A percentile compares a stretch with the other conserved stretches of the same genome.
Conservation (phyloP, 371 early-diverging fungal genomes). For the Polyrhizophydium stewartii region DNA sequence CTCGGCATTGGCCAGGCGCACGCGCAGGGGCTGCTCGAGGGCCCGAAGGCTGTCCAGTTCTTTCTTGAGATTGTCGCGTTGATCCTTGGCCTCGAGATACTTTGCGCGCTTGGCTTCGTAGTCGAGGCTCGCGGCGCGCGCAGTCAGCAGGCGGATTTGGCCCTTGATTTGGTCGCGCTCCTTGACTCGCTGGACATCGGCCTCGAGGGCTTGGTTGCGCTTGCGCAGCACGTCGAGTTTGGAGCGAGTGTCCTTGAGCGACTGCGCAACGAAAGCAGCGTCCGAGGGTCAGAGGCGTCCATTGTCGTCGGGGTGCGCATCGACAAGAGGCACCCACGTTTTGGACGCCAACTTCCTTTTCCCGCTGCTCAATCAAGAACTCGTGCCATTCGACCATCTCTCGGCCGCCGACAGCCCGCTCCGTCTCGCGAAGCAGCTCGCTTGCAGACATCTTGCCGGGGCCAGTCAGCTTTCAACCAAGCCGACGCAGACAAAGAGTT, state of each 20-base stretch:
- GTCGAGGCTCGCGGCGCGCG: constrained; percentile 19
- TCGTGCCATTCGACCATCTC: constrained; percentile 64
- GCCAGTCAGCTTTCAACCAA: neutral
- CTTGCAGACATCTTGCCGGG: constrained; percentile 60
- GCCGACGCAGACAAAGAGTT: neutral
- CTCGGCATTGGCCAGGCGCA: neutral
- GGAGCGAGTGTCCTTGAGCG: constrained; percentile 1
- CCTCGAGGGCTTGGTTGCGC: constrained; percentile 33
- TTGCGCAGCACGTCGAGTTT: constrained; percentile 46
- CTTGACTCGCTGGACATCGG: constrained; percentile 67
- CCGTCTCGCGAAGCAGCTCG: constrained; percentile 76
- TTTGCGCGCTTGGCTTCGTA: constrained; percentile 23
- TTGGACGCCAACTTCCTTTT: constrained; percentile 53
- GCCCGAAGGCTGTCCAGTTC: neutral
- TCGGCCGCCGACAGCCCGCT: constrained; percentile 73
- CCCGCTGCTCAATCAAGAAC: constrained; percentile 57
- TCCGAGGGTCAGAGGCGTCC: no score
- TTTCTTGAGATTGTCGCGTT: neutral
- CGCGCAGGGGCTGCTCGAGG: constrained; percentile 6
- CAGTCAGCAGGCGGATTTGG: constrained; percentile 18
- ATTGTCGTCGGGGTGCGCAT: no score
- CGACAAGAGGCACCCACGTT: constrained; percentile 39
- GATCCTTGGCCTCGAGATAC: constrained; percentile 4
- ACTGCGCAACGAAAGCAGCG: neutral
- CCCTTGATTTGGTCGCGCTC: constrained; percentile 60